Conservation (phyloP, 139 green algal genomes). For the Helicosporidium sp. region DNA sequence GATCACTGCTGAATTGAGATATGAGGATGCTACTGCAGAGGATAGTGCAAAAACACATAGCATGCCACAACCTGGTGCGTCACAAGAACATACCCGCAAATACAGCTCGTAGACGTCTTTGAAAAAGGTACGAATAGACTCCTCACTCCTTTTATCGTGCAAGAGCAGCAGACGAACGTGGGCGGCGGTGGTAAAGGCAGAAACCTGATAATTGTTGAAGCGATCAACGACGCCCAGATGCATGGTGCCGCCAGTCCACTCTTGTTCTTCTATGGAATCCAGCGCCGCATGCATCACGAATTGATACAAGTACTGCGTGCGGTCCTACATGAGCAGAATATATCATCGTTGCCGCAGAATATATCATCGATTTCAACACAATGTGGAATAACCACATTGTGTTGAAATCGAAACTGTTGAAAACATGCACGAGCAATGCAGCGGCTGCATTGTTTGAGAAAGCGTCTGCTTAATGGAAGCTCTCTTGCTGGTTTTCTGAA, state of each 20-base stretch:
- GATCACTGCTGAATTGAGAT: too few relatives aligned
- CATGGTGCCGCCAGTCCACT: conserved; percentile 55
- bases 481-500: too few relatives aligned
- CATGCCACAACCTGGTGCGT: too few relatives aligned
- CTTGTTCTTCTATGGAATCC: conserved; percentile 76
- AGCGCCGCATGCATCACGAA: conserved; percentile 87
- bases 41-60: too few relatives aligned
- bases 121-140: conserved; percentile 70
- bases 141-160: conserved; percentile 55
- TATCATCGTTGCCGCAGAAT: too few relatives aligned
- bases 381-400: too few relatives aligned
- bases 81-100: too few relatives aligned
- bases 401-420: too few relatives aligned
- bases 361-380: too few relatives aligned
- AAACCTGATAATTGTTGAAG: conserved; percentile 81
- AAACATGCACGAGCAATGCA: neutral
- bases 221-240: conserved; percentile 77
- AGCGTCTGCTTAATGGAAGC: too few relatives aligned
- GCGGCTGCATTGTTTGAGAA: neutral
- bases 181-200: conserved; percentile 51
- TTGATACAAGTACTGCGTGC: conserved; percentile 84
- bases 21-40: too few relatives aligned
- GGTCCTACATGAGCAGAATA: too few relatives aligned
- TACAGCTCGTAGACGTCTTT: conserved; percentile 78
- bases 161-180: conserved; percentile 72